These are phyloP conservation scores for Simplicillium aogashimaense DNA, from an alignment of 2,329 filamentous ascomycete species.

Conservation along the genomic window DNA sequence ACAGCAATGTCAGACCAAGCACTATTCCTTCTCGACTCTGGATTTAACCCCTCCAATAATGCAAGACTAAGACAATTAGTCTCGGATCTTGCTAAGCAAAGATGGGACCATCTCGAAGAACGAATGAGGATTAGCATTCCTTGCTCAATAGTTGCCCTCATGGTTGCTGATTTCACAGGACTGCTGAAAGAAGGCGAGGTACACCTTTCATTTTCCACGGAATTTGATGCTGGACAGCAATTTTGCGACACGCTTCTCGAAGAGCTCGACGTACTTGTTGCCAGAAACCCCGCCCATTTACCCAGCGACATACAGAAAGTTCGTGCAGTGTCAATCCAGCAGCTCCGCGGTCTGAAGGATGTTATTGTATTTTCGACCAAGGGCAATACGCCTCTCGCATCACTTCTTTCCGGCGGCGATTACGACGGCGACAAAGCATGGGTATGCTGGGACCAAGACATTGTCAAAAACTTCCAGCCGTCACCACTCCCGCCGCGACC, in stretches of 20 bases:
- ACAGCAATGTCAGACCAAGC: no score
- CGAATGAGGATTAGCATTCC: constrained; percentile 52
- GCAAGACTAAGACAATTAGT: no score
- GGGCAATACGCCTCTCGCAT: constrained; percentile 39
- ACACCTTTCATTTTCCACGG: constrained; percentile 57
- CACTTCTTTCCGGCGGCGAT: constrained; percentile 67
- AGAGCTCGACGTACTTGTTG: constrained; percentile 53
- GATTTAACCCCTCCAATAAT: no score
- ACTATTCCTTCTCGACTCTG: no score
- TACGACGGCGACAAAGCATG: constrained; percentile 75
- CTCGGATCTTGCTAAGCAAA: constrained; percentile 23
- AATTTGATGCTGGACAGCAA: constrained; percentile 42
- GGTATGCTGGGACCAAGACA: constrained; percentile 61
- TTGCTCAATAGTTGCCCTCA: constrained; percentile 52
- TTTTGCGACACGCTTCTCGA: constrained; percentile 45
- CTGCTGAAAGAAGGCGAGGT: constrained; percentile 55
- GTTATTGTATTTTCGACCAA: no score
- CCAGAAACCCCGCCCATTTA: constrained; percentile 59
- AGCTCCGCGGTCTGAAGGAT: constrained; percentile 61
- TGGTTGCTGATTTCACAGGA: constrained; percentile 57
- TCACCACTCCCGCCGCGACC: no score
- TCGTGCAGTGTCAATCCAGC: constrained; percentile 43
- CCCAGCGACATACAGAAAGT: constrained; percentile 65
- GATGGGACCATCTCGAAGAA: constrained; percentile 41
- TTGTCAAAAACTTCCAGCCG: constrained; percentile 52